Base-by-base conservation (phyloP, 345 rosid genomes). In the Aquilaria yunnanensis region DNA sequence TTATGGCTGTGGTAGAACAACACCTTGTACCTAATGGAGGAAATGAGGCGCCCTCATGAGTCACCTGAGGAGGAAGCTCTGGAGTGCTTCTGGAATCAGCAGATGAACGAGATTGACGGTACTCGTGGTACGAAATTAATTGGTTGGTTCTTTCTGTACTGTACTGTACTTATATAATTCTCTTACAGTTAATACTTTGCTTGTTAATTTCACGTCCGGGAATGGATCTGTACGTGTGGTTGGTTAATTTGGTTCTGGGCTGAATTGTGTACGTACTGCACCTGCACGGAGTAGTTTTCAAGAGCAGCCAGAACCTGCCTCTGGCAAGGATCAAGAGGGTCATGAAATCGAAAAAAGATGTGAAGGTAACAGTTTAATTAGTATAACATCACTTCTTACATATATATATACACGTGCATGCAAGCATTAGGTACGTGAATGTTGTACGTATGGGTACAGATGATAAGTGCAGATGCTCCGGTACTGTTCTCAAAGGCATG, bases 251-350 rank as follows among this genome's bases (percentile, higher is more conserved):
- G 56, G 29, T 51, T 66, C 43, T 16, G 1, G 13, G 29, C 51
- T 32, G 54, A 57, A 43, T 50, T 57, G 23, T 23, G 23, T 23
- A 23, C 23, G 23, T 23, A 23, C 23, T 23, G 23, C 23, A 23
- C 23, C 23, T 23, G 23, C 23, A 23, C 23, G 23, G 23, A 23
- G 23, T 55, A 71, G 79, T 9, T 31, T 69, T 57, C 56, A 75
- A 64, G 67, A 59, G 10, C 64, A 13, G 14, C 5, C 57, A 69
- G 57, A 57, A 23, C 3, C 57, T 77, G 12, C 76, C 78, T n/a
- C 62, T 77, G 4, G 71, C 80, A 62, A 70, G 82, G 72, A 67
- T 80, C 59, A 80, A 63, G 62, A 75, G 47, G 74, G 33, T 77
- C 32, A 70, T 80, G 74, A 80, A 80, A 66, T 56, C 78, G 0